Percentiles rank a stretch among this genome's conserved stretches.
These are phyloP conservation scores for Nannochloropsis granulata DNA, from an alignment of 108 stramenopile species.

Conservation along the genomic window DNA sequence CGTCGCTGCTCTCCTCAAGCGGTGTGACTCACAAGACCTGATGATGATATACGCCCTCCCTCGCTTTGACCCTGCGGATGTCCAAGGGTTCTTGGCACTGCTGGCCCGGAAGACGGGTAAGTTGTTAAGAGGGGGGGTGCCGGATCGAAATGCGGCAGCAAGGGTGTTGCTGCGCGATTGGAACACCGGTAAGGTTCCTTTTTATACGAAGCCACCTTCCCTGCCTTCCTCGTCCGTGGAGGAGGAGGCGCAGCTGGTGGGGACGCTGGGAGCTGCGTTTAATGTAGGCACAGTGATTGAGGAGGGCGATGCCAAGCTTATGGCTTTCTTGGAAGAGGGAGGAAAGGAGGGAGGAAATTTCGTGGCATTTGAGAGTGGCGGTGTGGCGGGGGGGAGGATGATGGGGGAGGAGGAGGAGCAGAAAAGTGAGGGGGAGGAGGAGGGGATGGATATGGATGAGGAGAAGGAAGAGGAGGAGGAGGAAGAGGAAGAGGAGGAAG, in stretches of 20 bases:
- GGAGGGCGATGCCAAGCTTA: slow-evolving; percentile 21
- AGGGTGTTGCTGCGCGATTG: slow-evolving; percentile 84
- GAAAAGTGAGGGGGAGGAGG: background rate
- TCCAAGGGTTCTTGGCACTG: slow-evolving; percentile 74
- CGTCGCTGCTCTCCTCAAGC: slow-evolving; percentile 58
- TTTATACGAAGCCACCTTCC: background rate
- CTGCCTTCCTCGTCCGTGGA: slow-evolving; percentile 7
- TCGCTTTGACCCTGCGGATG: slow-evolving; percentile 51
- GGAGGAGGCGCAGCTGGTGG: slow-evolving; percentile 18
- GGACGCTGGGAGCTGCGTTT: slow-evolving; percentile 16
- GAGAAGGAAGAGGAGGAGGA: background rate
- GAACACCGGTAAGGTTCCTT: slow-evolving; percentile 58
- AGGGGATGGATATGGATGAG: background rate
- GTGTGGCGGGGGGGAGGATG: background rate
- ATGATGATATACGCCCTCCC: slow-evolving; percentile 83
- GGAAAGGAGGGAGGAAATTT: slow-evolving; percentile 9
- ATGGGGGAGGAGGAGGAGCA: background rate
- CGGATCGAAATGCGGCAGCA: slow-evolving; percentile 77
- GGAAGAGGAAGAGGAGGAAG: background rate
- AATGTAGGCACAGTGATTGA: background rate
- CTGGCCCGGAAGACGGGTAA: slow-evolving; percentile 75
- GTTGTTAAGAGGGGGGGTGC: slow-evolving; percentile 85
- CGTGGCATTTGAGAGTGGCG: slow-evolving; percentile 7
- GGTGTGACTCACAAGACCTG: slow-evolving; percentile 63
- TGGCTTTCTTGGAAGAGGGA: background rate